Evolutionary conservation across 352 stramenopile species (phyloP).

Genomic region (Globisporangium mamillatum): DNA sequence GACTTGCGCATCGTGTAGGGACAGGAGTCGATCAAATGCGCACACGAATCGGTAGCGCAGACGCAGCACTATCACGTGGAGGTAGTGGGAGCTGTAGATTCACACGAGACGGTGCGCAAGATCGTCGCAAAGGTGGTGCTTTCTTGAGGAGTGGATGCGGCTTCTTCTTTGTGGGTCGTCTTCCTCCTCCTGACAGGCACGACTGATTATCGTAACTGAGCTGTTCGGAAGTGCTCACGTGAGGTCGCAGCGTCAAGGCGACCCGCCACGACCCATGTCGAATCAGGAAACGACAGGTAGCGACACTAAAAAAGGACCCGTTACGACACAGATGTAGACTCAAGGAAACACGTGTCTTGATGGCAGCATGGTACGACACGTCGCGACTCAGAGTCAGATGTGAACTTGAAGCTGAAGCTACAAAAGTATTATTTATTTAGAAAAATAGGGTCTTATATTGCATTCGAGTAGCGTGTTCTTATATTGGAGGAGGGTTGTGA

Average conservation of each 20-base stretch:
- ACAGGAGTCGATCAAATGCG: not conserved
- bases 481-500: too few species aligned
- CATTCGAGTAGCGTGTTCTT: too few species aligned
- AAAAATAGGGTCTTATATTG: too few species aligned
- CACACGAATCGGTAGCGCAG: not conserved
- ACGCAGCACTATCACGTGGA: conserved; percentile 1
- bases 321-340: not conserved
- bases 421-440: not conserved
- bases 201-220: not conserved
- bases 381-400: not conserved
- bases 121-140: not conserved
- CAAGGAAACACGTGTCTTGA: not conserved
- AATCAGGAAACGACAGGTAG: not conserved
- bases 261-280: not conserved
- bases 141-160: not conserved
- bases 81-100: not conserved
- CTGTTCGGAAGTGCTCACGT: not conserved
- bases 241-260: not conserved
- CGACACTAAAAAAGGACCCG: not conserved
- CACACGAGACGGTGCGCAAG: not conserved
- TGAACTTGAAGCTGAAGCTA: not conserved
- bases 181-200: not conserved
- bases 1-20: conserved; percentile 3
- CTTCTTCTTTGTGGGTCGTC: not conserved
- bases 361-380: not conserved